Conservation (phyloP, 129 eudicot species). For the Saussurea involucrata region DNA sequence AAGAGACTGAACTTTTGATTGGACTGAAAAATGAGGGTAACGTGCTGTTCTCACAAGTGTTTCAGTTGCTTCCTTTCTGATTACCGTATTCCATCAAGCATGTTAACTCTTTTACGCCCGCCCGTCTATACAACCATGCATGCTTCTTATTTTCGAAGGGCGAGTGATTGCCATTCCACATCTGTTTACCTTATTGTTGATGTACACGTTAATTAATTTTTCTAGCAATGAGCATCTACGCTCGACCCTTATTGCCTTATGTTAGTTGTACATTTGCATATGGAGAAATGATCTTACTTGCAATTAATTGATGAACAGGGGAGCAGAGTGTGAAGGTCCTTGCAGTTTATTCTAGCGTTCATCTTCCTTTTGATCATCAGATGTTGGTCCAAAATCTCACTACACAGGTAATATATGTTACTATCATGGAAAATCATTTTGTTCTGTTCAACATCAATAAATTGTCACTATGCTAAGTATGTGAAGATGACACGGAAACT, state of each 20-base stretch:
- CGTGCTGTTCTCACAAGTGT: neutral
- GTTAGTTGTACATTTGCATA: neutral
- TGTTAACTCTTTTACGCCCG: neutral
- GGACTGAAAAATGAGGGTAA: slow-evolving; percentile 93
- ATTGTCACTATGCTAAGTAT: neutral
- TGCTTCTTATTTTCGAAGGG: no score
- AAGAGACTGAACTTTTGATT: slow-evolving; percentile 70
- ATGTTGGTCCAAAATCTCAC: slow-evolving; percentile 79
- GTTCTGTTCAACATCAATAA: neutral
- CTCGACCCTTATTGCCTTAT: neutral
- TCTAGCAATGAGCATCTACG: neutral
- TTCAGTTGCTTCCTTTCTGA: neutral
- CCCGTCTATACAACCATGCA: neutral
- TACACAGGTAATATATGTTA: slow-evolving; percentile 45
- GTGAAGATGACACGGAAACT: neutral
- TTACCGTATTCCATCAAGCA: neutral
- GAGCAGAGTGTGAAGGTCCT: slow-evolving; percentile 54
- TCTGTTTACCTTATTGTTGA: neutral
- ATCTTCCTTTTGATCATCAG: slow-evolving; percentile 73
- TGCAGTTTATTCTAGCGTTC: slow-evolving; percentile 76
- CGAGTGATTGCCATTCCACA: neutral
- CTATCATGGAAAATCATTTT: neutral
- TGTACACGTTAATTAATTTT: neutral
- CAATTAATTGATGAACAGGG: slow-evolving; percentile 43
- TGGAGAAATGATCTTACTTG: slow-evolving; percentile 4